Base-by-base conservation (phyloP, 176 grass and related monocot species). In the Hordeum marinum region DNA sequence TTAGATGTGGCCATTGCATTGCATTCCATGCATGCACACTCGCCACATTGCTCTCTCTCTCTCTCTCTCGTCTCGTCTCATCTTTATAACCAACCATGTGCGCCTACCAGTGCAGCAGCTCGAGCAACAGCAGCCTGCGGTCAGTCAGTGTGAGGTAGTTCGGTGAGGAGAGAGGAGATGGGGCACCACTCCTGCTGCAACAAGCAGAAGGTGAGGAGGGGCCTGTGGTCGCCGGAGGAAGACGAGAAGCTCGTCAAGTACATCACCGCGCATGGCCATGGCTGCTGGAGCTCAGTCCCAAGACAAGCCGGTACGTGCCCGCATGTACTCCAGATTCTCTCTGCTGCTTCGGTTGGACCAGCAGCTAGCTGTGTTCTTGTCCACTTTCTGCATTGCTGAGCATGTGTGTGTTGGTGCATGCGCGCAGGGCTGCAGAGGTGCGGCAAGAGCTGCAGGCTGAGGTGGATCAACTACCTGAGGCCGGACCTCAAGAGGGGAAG, bases 401-500 rank as follows among this genome's bases (percentile, higher is more conserved):
- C 24, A n/a, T 80, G 41, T 12, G 6, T 25, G 77, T 85, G 35
- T 52, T 6, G 5, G 14, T 52, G 8, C 7, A 6, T 26, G 20
- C 21, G 26, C 37, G 59, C 83, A 98, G 97, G 97, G 29, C 61
- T 99, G 84, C 94, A 91, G 88, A 92, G 97, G 86, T 99, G 97
- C 35, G 97, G 97, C 46, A 99, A 99, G 89, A 99, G 97, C 85
- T 99, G 97, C 90, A 96, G 97, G 85, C 88, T 99, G 83, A 76
- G 97, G 87, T 99, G 97, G 97, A 99, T 99, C 90, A 99, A 99
- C 88, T 99, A 99, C 80, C 93, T 99, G 65, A 92, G 97, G 62
- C 97, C 94, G 50, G 97, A 99, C 79, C 79, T 99, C n/a, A 99
- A 99, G 85, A 90, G 97, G 82, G 97, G 97, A 5, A 96, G 94